phyloP scores from a whole-genome alignment of 1,284 basidiomycete genomes.

The Psilocybe mexicana region DNA sequence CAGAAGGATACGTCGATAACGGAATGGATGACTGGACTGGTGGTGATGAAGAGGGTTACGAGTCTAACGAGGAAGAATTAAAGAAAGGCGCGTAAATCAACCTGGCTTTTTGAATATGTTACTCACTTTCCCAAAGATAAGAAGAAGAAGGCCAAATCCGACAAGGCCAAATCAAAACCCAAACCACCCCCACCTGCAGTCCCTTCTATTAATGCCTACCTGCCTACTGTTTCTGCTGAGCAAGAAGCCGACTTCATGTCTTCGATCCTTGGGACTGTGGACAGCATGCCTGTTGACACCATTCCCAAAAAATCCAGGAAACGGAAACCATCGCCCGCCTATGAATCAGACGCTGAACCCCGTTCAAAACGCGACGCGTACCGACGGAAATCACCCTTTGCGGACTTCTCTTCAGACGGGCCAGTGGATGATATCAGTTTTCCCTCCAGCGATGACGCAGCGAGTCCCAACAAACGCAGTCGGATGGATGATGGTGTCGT shows the following conservation, averaged over 20 bases:
- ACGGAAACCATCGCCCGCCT: slow-evolving; percentile 69
- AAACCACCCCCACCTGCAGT: slow-evolving; percentile 50
- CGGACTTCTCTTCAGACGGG: slow-evolving; percentile 60
- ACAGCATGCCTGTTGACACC: slow-evolving; percentile 42
- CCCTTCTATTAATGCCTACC: slow-evolving; percentile 74
- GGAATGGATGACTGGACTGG: slow-evolving; percentile 92
- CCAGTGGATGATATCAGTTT: slow-evolving; percentile 44
- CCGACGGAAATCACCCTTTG: slow-evolving; percentile 30
- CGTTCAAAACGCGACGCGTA: slow-evolving; percentile 33
- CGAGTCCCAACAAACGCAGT: slow-evolving; percentile 70
- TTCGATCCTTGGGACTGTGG: slow-evolving; percentile 69
- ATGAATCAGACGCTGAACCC: slow-evolving; percentile 39
- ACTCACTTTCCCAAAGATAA: slow-evolving; percentile 35
- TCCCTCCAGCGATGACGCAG: slow-evolving; percentile 56
- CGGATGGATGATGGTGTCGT: slow-evolving; percentile 47
- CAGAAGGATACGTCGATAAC: slow-evolving; percentile 92
- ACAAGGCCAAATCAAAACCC: slow-evolving; percentile 39
- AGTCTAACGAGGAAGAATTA: slow-evolving; percentile 43
- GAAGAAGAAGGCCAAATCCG: slow-evolving; percentile 41
- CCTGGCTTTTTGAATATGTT: background rate
- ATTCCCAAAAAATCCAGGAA: slow-evolving; percentile 54
- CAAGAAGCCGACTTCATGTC: slow-evolving; percentile 89
- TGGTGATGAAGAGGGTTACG: slow-evolving; percentile 45
- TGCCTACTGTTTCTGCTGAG: slow-evolving; percentile 69
- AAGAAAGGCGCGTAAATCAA: slow-evolving; percentile 41